Conservation (phyloP, 495 filamentous ascomycete species). For the Aspergillus conjunctus region DNA sequence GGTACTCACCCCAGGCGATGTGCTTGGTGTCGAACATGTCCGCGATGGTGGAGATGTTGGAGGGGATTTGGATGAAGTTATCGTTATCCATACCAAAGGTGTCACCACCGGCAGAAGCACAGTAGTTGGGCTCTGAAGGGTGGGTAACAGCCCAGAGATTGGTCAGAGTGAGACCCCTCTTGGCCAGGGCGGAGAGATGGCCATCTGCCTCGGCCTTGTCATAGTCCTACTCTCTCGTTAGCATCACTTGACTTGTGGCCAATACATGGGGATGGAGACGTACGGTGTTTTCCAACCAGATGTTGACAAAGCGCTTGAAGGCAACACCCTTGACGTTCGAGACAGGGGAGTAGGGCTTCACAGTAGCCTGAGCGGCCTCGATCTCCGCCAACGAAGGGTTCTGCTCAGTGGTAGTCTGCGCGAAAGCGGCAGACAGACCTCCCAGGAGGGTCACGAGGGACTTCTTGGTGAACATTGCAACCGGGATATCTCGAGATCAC, state of each 20-base stretch:
- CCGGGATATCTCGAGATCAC: background rate
- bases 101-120: conserved; percentile 62
- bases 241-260: background rate
- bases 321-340: conserved; percentile 62
- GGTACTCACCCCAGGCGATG: conserved; percentile 70
- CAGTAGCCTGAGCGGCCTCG: conserved; percentile 32
- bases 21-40: conserved; percentile 68
- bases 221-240: conserved; percentile 51
- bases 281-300: conserved; percentile 77
- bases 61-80: conserved; percentile 54
- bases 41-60: conserved; percentile 65
- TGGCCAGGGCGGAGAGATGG: conserved; percentile 58
- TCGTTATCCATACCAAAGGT: conserved; percentile 72
- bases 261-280: conserved; percentile 17
- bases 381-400: conserved; percentile 34
- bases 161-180: conserved; percentile 61
- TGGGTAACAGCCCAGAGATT: conserved; percentile 67
- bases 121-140: conserved; percentile 73
- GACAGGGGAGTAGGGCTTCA: conserved; percentile 47
- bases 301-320: conserved; percentile 67
- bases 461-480: conserved; percentile 25
- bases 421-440: conserved; percentile 29
- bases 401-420: conserved; percentile 33
- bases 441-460: conserved; percentile 27
- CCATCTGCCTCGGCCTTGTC: conserved; percentile 50